Evolutionary conservation across 768 basidiomycete genomes (phyloP).

Genomic region (Lactarius hengduanensis): DNA sequence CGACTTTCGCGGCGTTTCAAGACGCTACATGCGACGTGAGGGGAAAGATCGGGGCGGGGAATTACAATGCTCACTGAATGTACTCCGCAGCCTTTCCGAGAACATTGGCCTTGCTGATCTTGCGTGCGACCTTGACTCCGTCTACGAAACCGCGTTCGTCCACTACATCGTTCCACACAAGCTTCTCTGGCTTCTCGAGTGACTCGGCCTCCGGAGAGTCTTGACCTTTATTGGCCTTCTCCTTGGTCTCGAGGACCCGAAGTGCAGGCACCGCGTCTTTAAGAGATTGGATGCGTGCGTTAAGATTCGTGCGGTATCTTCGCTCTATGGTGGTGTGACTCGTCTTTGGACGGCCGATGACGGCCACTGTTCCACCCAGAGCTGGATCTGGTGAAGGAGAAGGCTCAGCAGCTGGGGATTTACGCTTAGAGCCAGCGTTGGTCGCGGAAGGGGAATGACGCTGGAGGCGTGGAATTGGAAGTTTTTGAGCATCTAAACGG

Average conservation of each 20-base stretch:
- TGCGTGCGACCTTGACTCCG: slow-evolving; percentile 88
- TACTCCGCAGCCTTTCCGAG: slow-evolving; percentile 90
- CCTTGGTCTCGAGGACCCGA: slow-evolving; percentile 67
- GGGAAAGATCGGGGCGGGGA: background rate
- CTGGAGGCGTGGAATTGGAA: slow-evolving; percentile 52
- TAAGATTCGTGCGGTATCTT: slow-evolving; percentile 84
- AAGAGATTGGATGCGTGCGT: slow-evolving; percentile 79
- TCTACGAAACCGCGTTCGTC: slow-evolving; percentile 86
- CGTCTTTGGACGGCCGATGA: slow-evolving; percentile 64
- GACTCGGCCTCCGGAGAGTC: slow-evolving; percentile 4
- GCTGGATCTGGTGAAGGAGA: slow-evolving; percentile 26
- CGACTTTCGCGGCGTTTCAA: slow-evolving; percentile 75
- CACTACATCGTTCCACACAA: slow-evolving; percentile 48
- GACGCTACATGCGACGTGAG: slow-evolving; percentile 45
- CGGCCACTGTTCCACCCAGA: slow-evolving; percentile 28
- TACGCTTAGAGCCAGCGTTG: slow-evolving; percentile 29
- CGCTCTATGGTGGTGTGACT: slow-evolving; percentile 89
- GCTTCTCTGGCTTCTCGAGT: slow-evolving; percentile 15
- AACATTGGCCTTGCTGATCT: slow-evolving; percentile 89
- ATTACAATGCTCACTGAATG: slow-evolving; percentile 51
- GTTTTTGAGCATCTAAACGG: slow-evolving; percentile 37
- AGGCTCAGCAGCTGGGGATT: slow-evolving; percentile 28
- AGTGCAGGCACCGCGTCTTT: slow-evolving; percentile 82
- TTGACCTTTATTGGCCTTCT: slow-evolving; percentile 33
- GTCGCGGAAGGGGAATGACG: slow-evolving; percentile 44